phyloP scores from a whole-genome alignment of 768 basidiomycete species.

The Gloeostereum incarnatum region DNA sequence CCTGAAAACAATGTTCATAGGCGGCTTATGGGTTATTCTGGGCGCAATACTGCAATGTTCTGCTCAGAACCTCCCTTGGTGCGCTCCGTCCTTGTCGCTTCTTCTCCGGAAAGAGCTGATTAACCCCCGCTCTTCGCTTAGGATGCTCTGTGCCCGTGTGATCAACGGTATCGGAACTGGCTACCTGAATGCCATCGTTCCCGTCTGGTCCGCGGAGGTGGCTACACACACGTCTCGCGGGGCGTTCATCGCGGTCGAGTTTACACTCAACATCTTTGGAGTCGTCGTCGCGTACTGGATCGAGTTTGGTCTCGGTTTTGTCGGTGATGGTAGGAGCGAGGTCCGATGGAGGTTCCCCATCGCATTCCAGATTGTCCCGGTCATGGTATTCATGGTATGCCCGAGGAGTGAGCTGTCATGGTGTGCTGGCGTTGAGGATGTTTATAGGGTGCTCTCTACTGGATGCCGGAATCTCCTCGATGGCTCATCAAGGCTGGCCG shows the following conservation, averaged over 20 bases:
- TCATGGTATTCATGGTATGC: constrained; percentile 27
- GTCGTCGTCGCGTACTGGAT: constrained; percentile 38
- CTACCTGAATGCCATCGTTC: constrained; percentile 31
- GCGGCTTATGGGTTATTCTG: constrained; percentile 28
- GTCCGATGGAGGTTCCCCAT: constrained; percentile 30
- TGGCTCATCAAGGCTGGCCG: constrained; percentile 32
- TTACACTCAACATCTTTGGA: constrained; percentile 30
- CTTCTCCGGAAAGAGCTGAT: no score
- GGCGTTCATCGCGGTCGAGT: constrained; percentile 31
- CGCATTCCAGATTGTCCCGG: constrained; percentile 33
- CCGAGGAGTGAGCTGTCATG: background rate
- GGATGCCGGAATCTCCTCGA: constrained; percentile 27
- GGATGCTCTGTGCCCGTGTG: constrained; percentile 35
- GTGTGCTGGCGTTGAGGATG: background rate
- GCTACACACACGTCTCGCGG: constrained; percentile 32
- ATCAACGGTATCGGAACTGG: constrained; percentile 36
- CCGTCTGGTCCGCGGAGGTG: constrained; percentile 35
- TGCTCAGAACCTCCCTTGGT: constrained; percentile 32
- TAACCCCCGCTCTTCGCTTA: constrained; percentile 7
- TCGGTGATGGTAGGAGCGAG: constrained; percentile 30
- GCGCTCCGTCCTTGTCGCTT: constrained; percentile 5
- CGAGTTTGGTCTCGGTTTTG: constrained; percentile 32
- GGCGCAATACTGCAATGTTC: constrained; percentile 32
- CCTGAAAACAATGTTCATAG: constrained; percentile 28
- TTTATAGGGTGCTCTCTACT: constrained; percentile 19